A percentile compares a stretch with the other conserved stretches of the same genome.
Conservation (phyloP, 306 rosid species). For the Corylus heterophylla region DNA sequence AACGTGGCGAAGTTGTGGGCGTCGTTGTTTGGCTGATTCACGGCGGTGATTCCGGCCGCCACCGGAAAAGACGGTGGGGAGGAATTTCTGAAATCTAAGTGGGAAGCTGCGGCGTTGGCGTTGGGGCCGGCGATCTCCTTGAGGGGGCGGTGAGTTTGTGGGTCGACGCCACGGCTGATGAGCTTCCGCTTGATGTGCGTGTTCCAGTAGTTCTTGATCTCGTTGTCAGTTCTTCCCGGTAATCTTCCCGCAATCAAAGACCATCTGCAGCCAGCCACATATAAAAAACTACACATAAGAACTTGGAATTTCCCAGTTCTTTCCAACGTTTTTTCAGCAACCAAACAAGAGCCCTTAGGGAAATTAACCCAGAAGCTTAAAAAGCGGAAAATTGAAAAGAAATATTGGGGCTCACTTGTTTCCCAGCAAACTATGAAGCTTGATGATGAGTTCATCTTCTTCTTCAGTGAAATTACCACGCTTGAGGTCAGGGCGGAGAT, state of each 20-base stretch:
- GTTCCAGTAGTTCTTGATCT: constrained; percentile 76
- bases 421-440: constrained; percentile 66
- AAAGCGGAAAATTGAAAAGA: neutral
- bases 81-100: constrained; percentile 30
- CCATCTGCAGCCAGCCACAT: constrained; percentile 39
- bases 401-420: constrained; percentile 44
- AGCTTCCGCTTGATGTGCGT: constrained; percentile 77
- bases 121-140: constrained; percentile 25
- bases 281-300: neutral
- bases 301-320: neutral
- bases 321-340: neutral
- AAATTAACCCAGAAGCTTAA: neutral
- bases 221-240: constrained; percentile 78
- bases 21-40: constrained; percentile 9
- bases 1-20: neutral
- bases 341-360: neutral
- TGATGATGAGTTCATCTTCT: constrained; percentile 67
- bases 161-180: constrained; percentile 56
- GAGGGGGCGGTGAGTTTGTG: constrained; percentile 65
- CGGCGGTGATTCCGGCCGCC: constrained; percentile 22
- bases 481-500: constrained; percentile 75
- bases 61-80: constrained; percentile 31
- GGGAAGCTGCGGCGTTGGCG: neutral
- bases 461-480: constrained; percentile 73
- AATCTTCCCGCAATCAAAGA: constrained; percentile 67